Percentiles rank a stretch among this genome's conserved stretches.
phyloP scores from a whole-genome alignment of 495 filamentous ascomycete species.

The Penicillium malachiteum region DNA sequence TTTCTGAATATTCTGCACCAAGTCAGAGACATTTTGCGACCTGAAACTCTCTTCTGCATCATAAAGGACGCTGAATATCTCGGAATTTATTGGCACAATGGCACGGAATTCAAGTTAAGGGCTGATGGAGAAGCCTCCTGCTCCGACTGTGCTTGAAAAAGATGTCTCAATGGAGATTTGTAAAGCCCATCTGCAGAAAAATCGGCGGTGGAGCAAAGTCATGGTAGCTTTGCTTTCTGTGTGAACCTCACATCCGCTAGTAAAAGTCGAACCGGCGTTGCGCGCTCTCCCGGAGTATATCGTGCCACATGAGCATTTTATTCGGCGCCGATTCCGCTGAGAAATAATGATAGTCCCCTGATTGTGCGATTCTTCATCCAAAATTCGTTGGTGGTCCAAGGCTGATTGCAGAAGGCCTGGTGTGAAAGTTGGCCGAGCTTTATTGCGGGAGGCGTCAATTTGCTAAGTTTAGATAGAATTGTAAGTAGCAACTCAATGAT shows the following conservation, averaged over 20 bases:
- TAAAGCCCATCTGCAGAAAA: slow-evolving; percentile 1
- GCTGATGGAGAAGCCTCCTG: slow-evolving; percentile 9
- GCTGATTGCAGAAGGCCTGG: slow-evolving; percentile 7
- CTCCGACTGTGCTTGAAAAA: slow-evolving; percentile 4
- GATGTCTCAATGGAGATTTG: slow-evolving; percentile 1
- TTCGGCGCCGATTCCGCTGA: slow-evolving; percentile 6
- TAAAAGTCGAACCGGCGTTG: not conserved
- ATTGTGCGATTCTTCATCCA: slow-evolving; percentile 3
- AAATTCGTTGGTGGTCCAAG: slow-evolving; percentile 1
- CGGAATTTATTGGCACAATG: slow-evolving; percentile 5
- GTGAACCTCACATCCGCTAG: slow-evolving; percentile 2
- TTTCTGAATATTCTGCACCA: not conserved
- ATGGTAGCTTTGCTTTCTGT: slow-evolving; percentile 1
- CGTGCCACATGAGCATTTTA: slow-evolving; percentile 5
- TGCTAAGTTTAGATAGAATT: not conserved
- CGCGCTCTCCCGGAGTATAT: not conserved
- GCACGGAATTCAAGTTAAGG: slow-evolving; percentile 7
- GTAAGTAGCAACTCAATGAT: slow-evolving; percentile 1
- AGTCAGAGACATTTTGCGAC: not conserved
- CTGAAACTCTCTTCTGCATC: not conserved
- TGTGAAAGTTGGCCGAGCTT: not conserved
- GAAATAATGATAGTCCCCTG: not conserved
- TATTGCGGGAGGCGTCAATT: not conserved
- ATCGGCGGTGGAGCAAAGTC: slow-evolving; percentile 1
- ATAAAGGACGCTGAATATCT: not conserved